Base-by-base conservation (phyloP, 2,329 filamentous ascomycete species). In the Tolypocladium inflatum region DNA sequence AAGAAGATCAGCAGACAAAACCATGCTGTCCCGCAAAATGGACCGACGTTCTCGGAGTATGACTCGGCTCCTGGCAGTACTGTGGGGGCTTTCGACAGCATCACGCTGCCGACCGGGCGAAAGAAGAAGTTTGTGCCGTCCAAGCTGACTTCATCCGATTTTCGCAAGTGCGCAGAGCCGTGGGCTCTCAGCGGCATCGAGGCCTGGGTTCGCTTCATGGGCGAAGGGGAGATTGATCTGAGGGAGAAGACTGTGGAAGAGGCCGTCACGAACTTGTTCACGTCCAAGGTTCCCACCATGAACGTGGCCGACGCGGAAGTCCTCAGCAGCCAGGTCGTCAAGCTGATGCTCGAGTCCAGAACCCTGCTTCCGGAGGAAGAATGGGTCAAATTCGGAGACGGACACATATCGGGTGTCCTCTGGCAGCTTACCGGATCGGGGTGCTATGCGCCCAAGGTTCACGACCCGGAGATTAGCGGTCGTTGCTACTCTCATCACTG, bases 251-350 rank as follows among this genome's bases (percentile, higher is more conserved):
- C 89, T 2, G 86, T 99, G 55, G 87, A 91, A 59, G 92, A 97
- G 64, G 92, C 90, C 2, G 80, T 99, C 48, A 86, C 96, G 48
- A 89, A 87, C 37, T 78, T 99, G 8, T 97, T 99, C 71, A 96
- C 90, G 2, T 84, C 90, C 73, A 97, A 97, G 72, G 91, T 99
- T 0, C 92, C 94, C 0, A 99, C 91, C 0, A 97, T 99, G 91
- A 97, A 99, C 66, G 93, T 94, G 48, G 92, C 93, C 7, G 95
- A 99, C 77, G 94, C 94, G 0, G 94, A 99, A 70, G 88, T 87
- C 1, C 78, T 99, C 55, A 90, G 90, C 61, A 82, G 84, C 59
- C 85, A 84, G 45, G 89, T 96, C 0, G 86, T 96, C 2, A 79
- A 85, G 57, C 83, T 87, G 53, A 94, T 99, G 90, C 83, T 93